phyloP scores from a whole-genome alignment of 495 filamentous ascomycete genomes.

The Cryomyces minteri region DNA sequence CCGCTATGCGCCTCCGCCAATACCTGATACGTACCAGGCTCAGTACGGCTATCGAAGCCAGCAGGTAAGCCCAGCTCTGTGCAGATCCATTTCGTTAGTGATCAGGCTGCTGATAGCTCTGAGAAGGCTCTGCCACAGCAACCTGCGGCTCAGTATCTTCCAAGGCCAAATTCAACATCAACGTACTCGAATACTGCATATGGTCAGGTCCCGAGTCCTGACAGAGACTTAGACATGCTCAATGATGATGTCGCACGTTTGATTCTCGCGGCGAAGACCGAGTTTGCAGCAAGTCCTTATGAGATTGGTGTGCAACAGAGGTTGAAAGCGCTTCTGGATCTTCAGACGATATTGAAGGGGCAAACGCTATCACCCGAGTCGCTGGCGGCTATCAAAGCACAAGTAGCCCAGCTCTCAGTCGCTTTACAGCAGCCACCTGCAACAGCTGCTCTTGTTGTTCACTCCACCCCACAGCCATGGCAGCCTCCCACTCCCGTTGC shows the following conservation, averaged over 20 bases:
- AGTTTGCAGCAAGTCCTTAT: constrained; percentile 52
- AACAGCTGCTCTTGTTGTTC: neutral
- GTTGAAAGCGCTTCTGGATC: constrained; percentile 69
- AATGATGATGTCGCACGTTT: constrained; percentile 65
- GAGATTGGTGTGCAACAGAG: constrained; percentile 56
- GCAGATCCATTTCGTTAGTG: no score
- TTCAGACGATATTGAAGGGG: constrained; percentile 61
- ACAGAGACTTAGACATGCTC: constrained; percentile 44
- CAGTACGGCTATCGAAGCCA: no score
- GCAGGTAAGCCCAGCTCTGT: no score
- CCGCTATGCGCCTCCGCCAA: constrained; percentile 24
- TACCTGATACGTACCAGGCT: constrained; percentile 8
- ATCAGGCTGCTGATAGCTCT: no score
- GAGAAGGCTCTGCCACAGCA: no score
- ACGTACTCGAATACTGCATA: no score
- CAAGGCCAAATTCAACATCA: no score
- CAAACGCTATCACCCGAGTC: constrained; percentile 66
- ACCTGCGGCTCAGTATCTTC: no score
- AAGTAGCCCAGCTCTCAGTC: constrained; percentile 46
- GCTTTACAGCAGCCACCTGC: neutral
- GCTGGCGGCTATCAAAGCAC: constrained; percentile 59
- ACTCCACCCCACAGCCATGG: constrained; percentile 1
- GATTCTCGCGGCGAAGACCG: constrained; percentile 46
- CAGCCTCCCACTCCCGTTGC: constrained; percentile 3
- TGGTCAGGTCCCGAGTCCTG: neutral